Base-by-base conservation (phyloP, 2,329 filamentous ascomycete genomes). In the Penicillium griseofulvum region DNA sequence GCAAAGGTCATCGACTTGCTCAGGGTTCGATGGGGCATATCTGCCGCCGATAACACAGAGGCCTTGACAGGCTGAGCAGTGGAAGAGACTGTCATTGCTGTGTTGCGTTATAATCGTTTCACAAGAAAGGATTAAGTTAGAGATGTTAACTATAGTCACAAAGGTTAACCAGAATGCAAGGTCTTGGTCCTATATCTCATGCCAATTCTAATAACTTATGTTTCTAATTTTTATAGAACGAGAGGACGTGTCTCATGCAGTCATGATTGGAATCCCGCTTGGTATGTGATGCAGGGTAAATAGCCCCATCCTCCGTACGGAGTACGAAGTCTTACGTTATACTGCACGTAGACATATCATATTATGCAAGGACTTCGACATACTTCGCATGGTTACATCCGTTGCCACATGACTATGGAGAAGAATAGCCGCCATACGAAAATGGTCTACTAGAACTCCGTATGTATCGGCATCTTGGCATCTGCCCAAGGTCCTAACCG, bases 1-100 rank as follows among this genome's bases (percentile, higher is more conserved):
- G 44, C 34, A 26, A 58, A 60, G 31, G 48, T 3, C 19, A 49
- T 41, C 9, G 52, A 54, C 39, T 43, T 54, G 45, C 52, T 54
- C 3, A 54, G 52, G 5, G 36, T 54, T 6, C 12, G 22, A 33
- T 53, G 47, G 4, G 51, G 36, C 46, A 39, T 49, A 24, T 49
- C 36, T n/a, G n/a, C n/a, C 6, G 19, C 24, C 9, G 6, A 7
- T 26, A 28, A 19, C 17, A 33, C 19, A 11, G 37, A 9, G 28
- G 14, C 17, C 10, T 34, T 7, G 37, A 17, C 14, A 28, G 17
- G 1, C 28, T 49, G 34, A 4, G 11, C 7, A 8, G 36, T 38
- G 17, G 36, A 39, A n/a, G 47, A 22, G 8, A 39, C 34, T 12
- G 47, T 49, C 47, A 49, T 49, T n/a, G 10, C 26, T 16, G 19